Evolutionary conservation across 192 early-diverging fungal species (phyloP).

Genomic region (Coemansia sp.): DNA sequence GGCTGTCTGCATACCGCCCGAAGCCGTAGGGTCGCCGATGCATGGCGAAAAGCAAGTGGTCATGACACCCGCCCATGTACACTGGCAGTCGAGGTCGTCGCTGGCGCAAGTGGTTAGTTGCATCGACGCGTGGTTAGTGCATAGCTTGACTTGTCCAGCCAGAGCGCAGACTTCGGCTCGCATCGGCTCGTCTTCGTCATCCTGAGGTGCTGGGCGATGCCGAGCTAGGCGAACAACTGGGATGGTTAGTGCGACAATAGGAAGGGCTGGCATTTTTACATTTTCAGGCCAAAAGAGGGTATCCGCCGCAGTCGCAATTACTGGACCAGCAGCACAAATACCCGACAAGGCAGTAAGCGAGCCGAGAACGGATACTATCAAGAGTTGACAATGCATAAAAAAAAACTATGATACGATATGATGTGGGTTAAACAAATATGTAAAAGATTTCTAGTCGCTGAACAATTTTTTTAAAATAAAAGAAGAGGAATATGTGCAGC

Average conservation of each 20-base stretch:
- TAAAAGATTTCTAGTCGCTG: neutral
- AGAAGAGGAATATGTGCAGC: neutral
- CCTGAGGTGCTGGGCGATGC: neutral
- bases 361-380: slow-evolving; percentile 5
- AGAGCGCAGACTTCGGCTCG: slow-evolving; percentile 34
- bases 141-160: slow-evolving; percentile 47
- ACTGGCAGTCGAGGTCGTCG: slow-evolving; percentile 56
- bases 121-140: slow-evolving; percentile 52
- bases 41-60: slow-evolving; percentile 53
- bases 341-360: neutral
- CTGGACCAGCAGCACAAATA: slow-evolving; percentile 1
- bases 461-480: neutral
- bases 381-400: slow-evolving; percentile 5
- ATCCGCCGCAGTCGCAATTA: neutral
- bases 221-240: neutral
- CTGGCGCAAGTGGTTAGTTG: slow-evolving; percentile 41
- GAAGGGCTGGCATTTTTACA: neutral
- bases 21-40: slow-evolving; percentile 34
- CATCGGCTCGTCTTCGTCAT: slow-evolving; percentile 1
- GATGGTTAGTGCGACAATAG: neutral
- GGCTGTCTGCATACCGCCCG: slow-evolving; percentile 48
- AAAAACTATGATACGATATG: neutral
- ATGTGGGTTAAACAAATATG: neutral
- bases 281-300: neutral
- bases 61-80: slow-evolving; percentile 41